Evolutionary conservation across 768 basidiomycete species (phyloP).

Genomic region (Cyclocybe aegerita): DNA sequence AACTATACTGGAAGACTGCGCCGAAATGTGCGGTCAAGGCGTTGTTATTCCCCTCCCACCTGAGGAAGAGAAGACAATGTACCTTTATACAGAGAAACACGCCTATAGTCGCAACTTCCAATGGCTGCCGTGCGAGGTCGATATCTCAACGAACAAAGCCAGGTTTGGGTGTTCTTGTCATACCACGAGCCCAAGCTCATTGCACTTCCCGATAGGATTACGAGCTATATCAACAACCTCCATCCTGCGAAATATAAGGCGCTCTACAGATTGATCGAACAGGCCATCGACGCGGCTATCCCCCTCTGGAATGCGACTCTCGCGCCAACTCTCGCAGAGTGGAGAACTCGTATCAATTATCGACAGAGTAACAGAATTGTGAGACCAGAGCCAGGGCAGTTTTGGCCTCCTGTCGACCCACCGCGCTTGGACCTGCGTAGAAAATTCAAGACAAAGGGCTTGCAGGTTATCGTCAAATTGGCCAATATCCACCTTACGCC

Average conservation of each 20-base stretch:
- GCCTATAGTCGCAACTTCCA: constrained; percentile 26
- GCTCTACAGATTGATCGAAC: constrained; percentile 26
- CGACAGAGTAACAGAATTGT: too few relatives aligned
- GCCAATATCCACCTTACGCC: constrained; percentile 30
- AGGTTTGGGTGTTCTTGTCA: constrained; percentile 17
- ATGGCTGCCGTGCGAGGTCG: constrained; percentile 29
- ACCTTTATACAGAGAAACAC: background rate
- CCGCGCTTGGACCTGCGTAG: constrained; percentile 12
- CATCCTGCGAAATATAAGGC: constrained; percentile 26
- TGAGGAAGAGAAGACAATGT: background rate
- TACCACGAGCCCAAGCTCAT: background rate
- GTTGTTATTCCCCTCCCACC: constrained; percentile 13
- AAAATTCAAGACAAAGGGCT: constrained; percentile 5
- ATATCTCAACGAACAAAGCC: constrained; percentile 20
- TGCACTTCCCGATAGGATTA: constrained; percentile 20
- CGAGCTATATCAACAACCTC: constrained; percentile 43
- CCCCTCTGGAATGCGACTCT: constrained; percentile 32
- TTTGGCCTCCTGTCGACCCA: constrained; percentile 6
- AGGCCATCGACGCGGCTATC: constrained; percentile 25
- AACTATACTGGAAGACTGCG: constrained; percentile 20
- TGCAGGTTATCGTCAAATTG: constrained; percentile 26
- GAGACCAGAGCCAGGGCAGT: constrained; percentile 20
- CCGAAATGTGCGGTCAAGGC: constrained; percentile 22
- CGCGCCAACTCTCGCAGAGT: constrained; percentile 13
- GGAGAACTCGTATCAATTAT: too few relatives aligned